Conservation (phyloP, 495 filamentous ascomycete genomes). For the Tuber indicum region DNA sequence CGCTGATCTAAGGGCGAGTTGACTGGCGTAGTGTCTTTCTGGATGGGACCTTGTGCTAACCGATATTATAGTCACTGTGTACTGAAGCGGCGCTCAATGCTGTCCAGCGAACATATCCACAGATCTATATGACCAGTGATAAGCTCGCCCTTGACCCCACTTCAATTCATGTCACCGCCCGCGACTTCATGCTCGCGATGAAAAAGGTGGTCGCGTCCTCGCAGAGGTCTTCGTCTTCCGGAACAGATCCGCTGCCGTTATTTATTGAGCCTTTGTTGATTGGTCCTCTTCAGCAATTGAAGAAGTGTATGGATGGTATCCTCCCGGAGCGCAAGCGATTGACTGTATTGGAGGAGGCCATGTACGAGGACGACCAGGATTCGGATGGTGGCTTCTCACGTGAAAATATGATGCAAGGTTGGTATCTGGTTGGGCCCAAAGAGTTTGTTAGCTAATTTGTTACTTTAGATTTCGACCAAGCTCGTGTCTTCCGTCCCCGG, state of each 20-base stretch:
- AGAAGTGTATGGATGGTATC: conserved; percentile 62
- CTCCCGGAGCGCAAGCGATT: conserved; percentile 74
- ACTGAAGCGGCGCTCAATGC: conserved; percentile 99
- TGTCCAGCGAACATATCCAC: conserved; percentile 88
- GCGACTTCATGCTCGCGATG: conserved; percentile 92
- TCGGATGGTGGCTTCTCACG: conserved; percentile 68
- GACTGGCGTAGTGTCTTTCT: not conserved
- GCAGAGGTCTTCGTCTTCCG: conserved; percentile 75
- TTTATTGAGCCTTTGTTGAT: conserved; percentile 75
- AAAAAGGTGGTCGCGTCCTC: conserved; percentile 96
- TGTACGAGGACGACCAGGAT: conserved; percentile 81
- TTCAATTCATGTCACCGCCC: conserved; percentile 73
- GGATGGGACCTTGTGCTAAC: conserved; percentile 3
- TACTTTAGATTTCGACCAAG: conserved; percentile 67
- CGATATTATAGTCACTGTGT: conserved; percentile 58
- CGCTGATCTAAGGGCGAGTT: conserved; percentile 65
- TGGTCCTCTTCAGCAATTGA: conserved; percentile 60
- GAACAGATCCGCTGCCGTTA: conserved; percentile 68
- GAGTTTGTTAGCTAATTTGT: conserved; percentile 16
- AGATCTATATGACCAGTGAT: conserved; percentile 85
- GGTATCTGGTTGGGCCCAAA: conserved; percentile 13
- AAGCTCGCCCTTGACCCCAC: conserved; percentile 84
- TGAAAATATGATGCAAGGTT: conserved; percentile 67
- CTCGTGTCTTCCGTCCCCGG: conserved; percentile 81
- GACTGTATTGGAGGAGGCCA: conserved; percentile 86